These are phyloP conservation scores for Ophiognomonia clavigignenti-juglandacearum DNA, from an alignment of 2,329 filamentous ascomycete genomes.

Conservation along the genomic window DNA sequence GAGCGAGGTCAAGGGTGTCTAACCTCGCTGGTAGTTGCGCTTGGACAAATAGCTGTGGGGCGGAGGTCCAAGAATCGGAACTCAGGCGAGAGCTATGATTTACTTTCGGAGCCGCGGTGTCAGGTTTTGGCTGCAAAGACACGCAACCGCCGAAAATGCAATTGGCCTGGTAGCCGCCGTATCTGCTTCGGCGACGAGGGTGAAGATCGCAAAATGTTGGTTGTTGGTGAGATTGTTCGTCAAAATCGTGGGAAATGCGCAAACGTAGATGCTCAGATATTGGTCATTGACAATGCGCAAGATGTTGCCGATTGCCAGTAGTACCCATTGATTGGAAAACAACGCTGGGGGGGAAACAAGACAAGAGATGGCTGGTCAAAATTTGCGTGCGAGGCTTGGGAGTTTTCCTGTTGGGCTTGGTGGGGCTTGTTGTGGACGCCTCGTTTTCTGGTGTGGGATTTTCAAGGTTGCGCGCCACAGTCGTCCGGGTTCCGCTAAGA, in stretches of 20 bases:
- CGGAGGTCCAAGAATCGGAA: background rate
- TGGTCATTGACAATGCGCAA: slow-evolving; percentile 5
- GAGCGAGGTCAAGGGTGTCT: slow-evolving; percentile 7
- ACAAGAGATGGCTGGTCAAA: background rate
- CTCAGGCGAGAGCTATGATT: slow-evolving; percentile 2
- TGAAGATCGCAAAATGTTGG: background rate
- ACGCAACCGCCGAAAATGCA: slow-evolving; percentile 6
- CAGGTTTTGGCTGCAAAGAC: slow-evolving; percentile 2
- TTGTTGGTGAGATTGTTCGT: slow-evolving; percentile 1
- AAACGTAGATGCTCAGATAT: slow-evolving; percentile 3
- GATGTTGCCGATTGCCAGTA: background rate
- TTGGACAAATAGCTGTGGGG: too few relatives aligned
- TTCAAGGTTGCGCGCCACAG: background rate
- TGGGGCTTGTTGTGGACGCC: too few relatives aligned
- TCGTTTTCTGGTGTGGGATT: background rate
- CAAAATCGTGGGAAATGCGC: slow-evolving; percentile 6
- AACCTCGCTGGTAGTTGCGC: background rate
- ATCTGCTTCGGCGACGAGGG: background rate
- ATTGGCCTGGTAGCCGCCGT: slow-evolving; percentile 5
- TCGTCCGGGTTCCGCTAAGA: background rate
- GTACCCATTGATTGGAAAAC: background rate
- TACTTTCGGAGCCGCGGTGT: background rate
- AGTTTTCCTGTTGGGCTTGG: background rate
- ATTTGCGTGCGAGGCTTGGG: too few relatives aligned
- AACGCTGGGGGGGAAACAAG: background rate